Conservation (phyloP, 164 flowering plant species). For the Vitis amurensis region DNA sequence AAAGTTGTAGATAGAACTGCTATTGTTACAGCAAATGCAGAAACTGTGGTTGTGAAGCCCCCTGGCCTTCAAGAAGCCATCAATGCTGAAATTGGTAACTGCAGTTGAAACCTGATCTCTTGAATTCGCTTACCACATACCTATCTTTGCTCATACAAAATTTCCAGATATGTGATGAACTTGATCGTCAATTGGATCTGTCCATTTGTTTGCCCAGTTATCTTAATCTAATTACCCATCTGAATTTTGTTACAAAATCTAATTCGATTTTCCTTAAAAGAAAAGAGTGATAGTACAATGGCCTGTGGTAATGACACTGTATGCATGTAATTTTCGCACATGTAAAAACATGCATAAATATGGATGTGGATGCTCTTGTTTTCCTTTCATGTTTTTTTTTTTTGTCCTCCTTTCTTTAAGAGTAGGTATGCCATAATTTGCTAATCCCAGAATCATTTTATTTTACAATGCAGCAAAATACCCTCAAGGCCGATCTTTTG, state of each 20-base stretch:
- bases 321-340: too few species aligned
- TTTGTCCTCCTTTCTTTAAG: neutral
- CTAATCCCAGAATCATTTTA: neutral
- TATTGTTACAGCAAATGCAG: conserved; percentile 77
- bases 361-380: neutral
- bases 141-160: too few species aligned
- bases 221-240: too few species aligned
- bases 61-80: conserved; percentile 85
- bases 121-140: neutral
- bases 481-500: conserved; percentile 66
- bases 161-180: too few species aligned
- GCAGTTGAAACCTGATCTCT: neutral
- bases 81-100: conserved; percentile 66
- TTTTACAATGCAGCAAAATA: conserved; percentile 60
- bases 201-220: too few species aligned
- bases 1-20: conserved; percentile 79
- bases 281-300: too few species aligned
- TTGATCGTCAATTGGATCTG: too few species aligned
- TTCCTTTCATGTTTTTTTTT: neutral
- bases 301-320: too few species aligned
- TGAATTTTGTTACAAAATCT: too few species aligned
- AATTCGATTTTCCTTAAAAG: too few species aligned
- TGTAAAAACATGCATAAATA: too few species aligned
- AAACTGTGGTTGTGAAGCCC: conserved; percentile 77
- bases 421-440: neutral